Base-by-base conservation (phyloP, 306 rosid species). In the Cicer pinnatifidum region DNA sequence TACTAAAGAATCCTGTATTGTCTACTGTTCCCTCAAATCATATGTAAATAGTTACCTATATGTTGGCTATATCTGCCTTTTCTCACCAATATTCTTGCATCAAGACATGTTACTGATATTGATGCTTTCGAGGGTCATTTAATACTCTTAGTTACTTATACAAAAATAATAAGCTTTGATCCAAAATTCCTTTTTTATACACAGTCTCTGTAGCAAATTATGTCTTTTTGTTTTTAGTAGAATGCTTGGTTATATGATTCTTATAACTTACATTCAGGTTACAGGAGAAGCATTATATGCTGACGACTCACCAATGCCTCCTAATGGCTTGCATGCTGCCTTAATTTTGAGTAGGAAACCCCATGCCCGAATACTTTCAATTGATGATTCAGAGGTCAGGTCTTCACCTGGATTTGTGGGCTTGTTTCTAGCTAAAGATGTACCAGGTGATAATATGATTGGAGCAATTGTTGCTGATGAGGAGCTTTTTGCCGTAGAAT, bases 261-360 rank as follows among this genome's bases (percentile, higher is more conserved):
- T 78, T 63, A 66, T 56, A 54, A 80, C 79, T 73, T 77, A 35
- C 73, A 63, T 50, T 65, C 83, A 94, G 98, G 97, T 91, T 71
- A 86, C 97, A 57, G 98, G 98, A 67, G 97, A 88, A 83, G 98
- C 96, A 57, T 91, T 85, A 82, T 94, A 94, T 83, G 86, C 88
- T 12, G 98, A 88, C 77, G 98, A 94, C 78, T 73, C 82, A 52
- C 86, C 77, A 41, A 64, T 89, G 80, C 91, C 97, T 80, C 83
- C 84, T 47, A 87, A 85, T 67, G 85, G 96, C 82, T 77, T 91
- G 85, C 98, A 94, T 81, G 96, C 97, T 67, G 92, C 91, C 80
- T 85, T 94, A 39, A 81, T 94, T 72, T 77, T 94, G 89, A 94
- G 97, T 86, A 83, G 56, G 78, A 91, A 85, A 75, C 94, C 97